Conservation (phyloP, 345 rosid species). For the Eucalyptus regnans region DNA sequence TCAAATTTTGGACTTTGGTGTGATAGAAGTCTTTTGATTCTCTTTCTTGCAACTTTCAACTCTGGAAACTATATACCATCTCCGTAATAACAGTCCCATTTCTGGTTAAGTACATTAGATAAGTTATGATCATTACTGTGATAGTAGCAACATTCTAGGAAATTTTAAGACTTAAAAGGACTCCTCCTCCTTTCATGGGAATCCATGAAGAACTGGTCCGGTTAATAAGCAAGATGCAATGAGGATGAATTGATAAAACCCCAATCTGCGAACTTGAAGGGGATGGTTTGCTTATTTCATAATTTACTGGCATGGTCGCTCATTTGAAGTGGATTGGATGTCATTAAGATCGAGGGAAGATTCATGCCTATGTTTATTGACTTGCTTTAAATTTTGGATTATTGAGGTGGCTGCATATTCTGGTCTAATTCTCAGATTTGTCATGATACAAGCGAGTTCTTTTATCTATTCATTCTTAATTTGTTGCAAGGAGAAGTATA, state of each 20-base stretch:
- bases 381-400: not conserved
- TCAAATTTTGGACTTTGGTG: not conserved
- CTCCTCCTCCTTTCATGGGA: not conserved
- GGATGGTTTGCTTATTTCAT: not conserved
- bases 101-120: not conserved
- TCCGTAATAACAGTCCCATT: not conserved
- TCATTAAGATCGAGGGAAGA: not conserved
- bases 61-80: not conserved
- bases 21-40: not conserved
- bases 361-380: not conserved
- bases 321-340: not conserved
- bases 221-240: not conserved
- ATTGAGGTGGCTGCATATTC: not conserved
- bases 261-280: not conserved
- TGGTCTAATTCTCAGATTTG: not conserved
- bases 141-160: not conserved
- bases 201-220: not conserved
- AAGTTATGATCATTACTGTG: not conserved
- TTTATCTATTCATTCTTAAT: not conserved
- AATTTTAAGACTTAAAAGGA: not conserved
- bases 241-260: not conserved
- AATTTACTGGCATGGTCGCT: not conserved
- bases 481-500: not conserved
- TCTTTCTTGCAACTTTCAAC: not conserved
- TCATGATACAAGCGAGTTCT: not conserved